These are phyloP conservation scores for Sideroxylon spinosum DNA, from an alignment of 179 eudicot genomes.

Conservation along the genomic window DNA sequence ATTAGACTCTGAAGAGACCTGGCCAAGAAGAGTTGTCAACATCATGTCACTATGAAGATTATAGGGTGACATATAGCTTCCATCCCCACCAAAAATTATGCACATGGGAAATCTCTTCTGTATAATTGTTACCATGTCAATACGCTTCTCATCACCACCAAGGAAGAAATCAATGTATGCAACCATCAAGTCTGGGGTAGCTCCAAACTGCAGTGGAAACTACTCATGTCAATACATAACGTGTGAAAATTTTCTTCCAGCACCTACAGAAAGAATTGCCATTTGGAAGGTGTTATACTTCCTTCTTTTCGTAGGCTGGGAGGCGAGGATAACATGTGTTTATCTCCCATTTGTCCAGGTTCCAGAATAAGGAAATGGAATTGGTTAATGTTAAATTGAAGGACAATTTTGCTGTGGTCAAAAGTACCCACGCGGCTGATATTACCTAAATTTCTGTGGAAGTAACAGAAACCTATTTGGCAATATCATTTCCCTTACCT, in stretches of 20 bases:
- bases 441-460: neutral
- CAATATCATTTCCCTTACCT: neutral
- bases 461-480: neutral
- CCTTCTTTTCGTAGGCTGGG: neutral
- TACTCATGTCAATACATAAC: neutral
- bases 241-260: neutral
- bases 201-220: conserved; percentile 64
- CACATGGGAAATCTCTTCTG: conserved; percentile 84
- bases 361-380: neutral
- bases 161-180: conserved; percentile 80
- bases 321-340: neutral
- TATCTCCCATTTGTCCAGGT: neutral
- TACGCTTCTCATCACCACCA: conserved; percentile 86
- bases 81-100: conserved; percentile 87
- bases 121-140: conserved; percentile 65
- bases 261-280: neutral
- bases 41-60: conserved; percentile 62
- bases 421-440: neutral
- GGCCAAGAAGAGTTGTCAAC: conserved; percentile 71
- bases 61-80: conserved; percentile 89
- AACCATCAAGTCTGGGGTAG: conserved; percentile 80
- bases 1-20: conserved; percentile 38
- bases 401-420: neutral
- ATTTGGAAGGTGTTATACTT: neutral
- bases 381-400: neutral